phyloP scores from a whole-genome alignment of 805 yeast genomes.

The Nakazawaea laoshanensis region DNA sequence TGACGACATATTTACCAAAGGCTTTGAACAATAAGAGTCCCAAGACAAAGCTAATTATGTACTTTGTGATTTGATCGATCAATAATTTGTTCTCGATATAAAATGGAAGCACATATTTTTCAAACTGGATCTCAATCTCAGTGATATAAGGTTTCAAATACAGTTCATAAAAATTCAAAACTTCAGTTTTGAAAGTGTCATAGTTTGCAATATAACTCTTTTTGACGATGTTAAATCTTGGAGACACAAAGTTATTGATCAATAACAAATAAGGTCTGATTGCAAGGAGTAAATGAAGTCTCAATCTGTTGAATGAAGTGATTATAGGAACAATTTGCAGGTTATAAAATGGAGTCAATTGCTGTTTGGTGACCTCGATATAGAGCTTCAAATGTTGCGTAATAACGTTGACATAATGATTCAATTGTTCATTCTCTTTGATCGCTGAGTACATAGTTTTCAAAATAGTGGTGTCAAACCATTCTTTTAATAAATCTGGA shows the following conservation, averaged over 20 bases:
- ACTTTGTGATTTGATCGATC: neutral
- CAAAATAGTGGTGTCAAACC: no score
- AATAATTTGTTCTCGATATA: conserved; percentile 1
- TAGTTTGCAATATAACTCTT: neutral
- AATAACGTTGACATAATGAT: no score
- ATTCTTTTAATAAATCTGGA: no score
- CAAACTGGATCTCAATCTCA: neutral
- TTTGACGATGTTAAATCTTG: conserved; percentile 1
- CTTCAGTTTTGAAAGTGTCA: neutral
- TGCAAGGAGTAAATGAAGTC: neutral
- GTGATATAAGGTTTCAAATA: conserved; percentile 1
- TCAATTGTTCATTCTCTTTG: no score
- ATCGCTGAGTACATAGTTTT: no score
- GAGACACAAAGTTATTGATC: neutral
- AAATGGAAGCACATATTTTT: conserved; percentile 2
- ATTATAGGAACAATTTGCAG: conserved; percentile 3
- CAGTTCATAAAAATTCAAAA: neutral
- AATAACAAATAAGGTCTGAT: conserved; percentile 4
- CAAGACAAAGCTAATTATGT: neutral
- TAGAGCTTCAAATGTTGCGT: neutral
- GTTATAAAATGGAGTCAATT: conserved; percentile 2
- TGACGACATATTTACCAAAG: conserved; percentile 1
- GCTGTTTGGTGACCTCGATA: no score
- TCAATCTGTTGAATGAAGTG: neutral
- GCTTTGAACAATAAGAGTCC: conserved; percentile 6